Evolutionary conservation across 1,284 basidiomycete species (phyloP).

Genomic region (Ustilago esculenta): DNA sequence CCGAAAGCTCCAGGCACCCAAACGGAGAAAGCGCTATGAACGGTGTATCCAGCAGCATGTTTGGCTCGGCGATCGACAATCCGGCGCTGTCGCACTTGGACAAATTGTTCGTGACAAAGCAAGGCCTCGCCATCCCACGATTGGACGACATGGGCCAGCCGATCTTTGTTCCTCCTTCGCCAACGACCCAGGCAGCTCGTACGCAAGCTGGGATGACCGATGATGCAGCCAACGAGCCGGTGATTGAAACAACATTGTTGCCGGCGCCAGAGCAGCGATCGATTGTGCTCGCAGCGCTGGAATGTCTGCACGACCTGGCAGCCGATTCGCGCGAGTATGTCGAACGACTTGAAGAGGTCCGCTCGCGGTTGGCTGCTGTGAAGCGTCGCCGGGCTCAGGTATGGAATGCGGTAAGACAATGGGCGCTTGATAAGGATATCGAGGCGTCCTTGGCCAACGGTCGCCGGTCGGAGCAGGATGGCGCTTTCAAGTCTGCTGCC

Average conservation of each 20-base stretch:
- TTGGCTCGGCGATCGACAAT: conserved; percentile 42
- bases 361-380: conserved; percentile 69
- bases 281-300: conserved; percentile 60
- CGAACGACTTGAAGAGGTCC: conserved; percentile 70
- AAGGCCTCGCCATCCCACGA: conserved; percentile 53
- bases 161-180: conserved; percentile 38
- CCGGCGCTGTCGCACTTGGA: conserved; percentile 62
- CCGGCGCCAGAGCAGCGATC: conserved; percentile 59
- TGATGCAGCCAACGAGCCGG: conserved; percentile 23
- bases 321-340: conserved; percentile 71
- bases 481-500: not conserved
- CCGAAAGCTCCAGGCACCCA: conserved; percentile 13
- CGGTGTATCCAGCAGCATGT: conserved; percentile 12
- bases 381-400: conserved; percentile 69
- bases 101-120: conserved; percentile 61
- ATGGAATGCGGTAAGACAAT: conserved; percentile 69
- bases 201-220: conserved; percentile 14
- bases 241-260: conserved; percentile 45
- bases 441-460: conserved; percentile 9
- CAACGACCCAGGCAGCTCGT: conserved; percentile 15
- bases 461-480: conserved; percentile 1
- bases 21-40: conserved; percentile 6
- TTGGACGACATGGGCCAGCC: conserved; percentile 46
- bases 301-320: conserved; percentile 67
- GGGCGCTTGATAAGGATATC: conserved; percentile 58